phyloP scores from a whole-genome alignment of 164 flowering plant species.

The Annona squamosa region DNA sequence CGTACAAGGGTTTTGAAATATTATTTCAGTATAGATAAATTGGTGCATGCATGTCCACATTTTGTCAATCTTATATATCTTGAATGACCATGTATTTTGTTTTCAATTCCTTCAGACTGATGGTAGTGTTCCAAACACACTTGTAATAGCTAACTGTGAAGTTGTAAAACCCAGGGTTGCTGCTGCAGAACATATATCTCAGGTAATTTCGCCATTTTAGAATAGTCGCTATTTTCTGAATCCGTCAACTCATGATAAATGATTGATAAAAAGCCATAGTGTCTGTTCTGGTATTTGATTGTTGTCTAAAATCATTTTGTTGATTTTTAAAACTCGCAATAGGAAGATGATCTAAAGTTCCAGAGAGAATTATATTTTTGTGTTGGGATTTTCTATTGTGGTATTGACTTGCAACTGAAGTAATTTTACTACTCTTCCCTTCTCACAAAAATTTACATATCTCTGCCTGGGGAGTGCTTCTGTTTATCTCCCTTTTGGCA shows the following conservation, averaged over 20 bases:
- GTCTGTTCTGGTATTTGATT: not conserved
- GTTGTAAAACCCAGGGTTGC: conserved; percentile 97
- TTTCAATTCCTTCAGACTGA: conserved; percentile 53
- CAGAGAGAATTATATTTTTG: not conserved
- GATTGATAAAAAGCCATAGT: not conserved
- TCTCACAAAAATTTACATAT: too few relatives aligned
- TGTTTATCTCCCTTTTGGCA: too few relatives aligned
- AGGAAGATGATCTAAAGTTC: too few relatives aligned
- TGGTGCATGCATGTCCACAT: not conserved
- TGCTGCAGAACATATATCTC: conserved; percentile 95
- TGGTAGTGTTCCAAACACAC: conserved; percentile 97
- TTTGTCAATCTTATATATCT: not conserved
- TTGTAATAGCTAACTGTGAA: conserved; percentile 95
- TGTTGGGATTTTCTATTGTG: too few relatives aligned
- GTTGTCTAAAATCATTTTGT: not conserved
- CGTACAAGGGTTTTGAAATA: not conserved
- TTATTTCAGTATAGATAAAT: not conserved
- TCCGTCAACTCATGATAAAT: not conserved
- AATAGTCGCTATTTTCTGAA: not conserved
- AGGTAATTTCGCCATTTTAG: conserved; percentile 31
- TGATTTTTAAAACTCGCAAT: not conserved
- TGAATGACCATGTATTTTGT: not conserved
- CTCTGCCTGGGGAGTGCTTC: too few relatives aligned
- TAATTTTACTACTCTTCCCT: too few relatives aligned
- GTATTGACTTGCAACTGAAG: too few relatives aligned